Evolutionary conservation across 2,329 filamentous ascomycete genomes (phyloP).

Genomic region (Trichoderma arundinaceum): DNA sequence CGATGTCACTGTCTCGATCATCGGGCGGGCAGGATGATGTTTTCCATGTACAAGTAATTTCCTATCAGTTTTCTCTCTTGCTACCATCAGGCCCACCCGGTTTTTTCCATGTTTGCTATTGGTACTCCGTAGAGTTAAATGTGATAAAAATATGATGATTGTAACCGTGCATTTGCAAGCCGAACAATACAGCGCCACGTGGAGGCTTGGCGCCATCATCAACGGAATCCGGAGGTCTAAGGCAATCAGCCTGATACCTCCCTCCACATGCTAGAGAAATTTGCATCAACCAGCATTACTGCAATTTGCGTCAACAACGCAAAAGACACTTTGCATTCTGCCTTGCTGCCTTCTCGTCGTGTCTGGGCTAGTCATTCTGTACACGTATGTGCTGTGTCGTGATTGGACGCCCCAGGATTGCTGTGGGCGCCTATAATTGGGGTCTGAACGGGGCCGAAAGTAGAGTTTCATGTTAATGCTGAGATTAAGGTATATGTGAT

Average conservation of each 20-base stretch:
- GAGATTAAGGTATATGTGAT: not conserved
- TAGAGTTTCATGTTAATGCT: conserved; percentile 8
- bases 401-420: not conserved
- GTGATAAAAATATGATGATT: too few relatives aligned
- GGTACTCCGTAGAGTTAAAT: too few relatives aligned
- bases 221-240: not conserved
- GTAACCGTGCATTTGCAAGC: not conserved
- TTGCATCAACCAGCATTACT: too few relatives aligned
- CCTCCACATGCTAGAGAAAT: too few relatives aligned
- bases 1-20: not conserved
- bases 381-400: not conserved
- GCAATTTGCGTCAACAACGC: not conserved
- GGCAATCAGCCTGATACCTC: not conserved
- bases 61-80: not conserved
- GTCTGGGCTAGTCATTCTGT: not conserved
- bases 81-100: too few relatives aligned
- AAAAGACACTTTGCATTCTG: not conserved
- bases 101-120: too few relatives aligned
- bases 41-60: not conserved
- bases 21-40: not conserved
- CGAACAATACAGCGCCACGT: conserved; percentile 7
- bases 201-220: not conserved
- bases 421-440: not conserved
- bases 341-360: not conserved
- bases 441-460: not conserved